Evolutionary conservation across 208 protist genomes (phyloP).

Genomic region (Trypanosoma grayi): DNA sequence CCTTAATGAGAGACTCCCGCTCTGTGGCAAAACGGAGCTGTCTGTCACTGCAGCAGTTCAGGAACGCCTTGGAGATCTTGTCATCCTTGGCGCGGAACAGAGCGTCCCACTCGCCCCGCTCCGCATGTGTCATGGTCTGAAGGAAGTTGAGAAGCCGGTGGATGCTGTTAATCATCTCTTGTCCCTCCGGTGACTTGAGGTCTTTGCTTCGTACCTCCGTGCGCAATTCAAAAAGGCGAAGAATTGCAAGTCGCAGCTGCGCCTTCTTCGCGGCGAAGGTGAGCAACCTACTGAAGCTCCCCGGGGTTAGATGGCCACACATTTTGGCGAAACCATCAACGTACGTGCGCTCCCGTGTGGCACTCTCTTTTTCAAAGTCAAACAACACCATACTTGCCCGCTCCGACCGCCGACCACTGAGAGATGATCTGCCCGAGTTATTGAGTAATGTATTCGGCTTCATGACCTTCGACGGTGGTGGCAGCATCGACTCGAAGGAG

Average conservation of each 20-base stretch:
- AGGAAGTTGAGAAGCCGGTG: slow-evolving; percentile 69
- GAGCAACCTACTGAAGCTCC: slow-evolving; percentile 45
- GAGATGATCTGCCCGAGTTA: background rate
- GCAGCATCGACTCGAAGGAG: slow-evolving; percentile 49
- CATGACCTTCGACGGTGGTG: slow-evolving; percentile 20
- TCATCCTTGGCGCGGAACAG: slow-evolving; percentile 76
- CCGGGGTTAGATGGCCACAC: slow-evolving; percentile 37
- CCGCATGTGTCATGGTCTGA: slow-evolving; percentile 45
- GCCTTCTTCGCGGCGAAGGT: slow-evolving; percentile 46
- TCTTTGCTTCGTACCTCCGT: slow-evolving; percentile 33
- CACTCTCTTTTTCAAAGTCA: slow-evolving; percentile 64
- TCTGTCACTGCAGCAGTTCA: slow-evolving; percentile 33
- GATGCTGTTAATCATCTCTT: slow-evolving; percentile 55
- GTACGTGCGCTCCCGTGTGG: slow-evolving; percentile 30
- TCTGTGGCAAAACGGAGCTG: slow-evolving; percentile 34
- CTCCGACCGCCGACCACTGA: slow-evolving; percentile 8
- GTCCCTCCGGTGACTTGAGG: slow-evolving; percentile 41
- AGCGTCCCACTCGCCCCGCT: slow-evolving; percentile 56
- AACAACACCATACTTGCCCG: slow-evolving; percentile 32
- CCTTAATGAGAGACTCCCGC: slow-evolving; percentile 32
- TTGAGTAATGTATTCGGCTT: background rate
- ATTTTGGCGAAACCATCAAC: slow-evolving; percentile 50
- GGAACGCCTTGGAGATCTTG: slow-evolving; percentile 45
- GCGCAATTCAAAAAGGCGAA: slow-evolving; percentile 59
- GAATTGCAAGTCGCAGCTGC: slow-evolving; percentile 35